Conservation (phyloP, 208 protist species). For the Balamuthia mandrillaris region DNA sequence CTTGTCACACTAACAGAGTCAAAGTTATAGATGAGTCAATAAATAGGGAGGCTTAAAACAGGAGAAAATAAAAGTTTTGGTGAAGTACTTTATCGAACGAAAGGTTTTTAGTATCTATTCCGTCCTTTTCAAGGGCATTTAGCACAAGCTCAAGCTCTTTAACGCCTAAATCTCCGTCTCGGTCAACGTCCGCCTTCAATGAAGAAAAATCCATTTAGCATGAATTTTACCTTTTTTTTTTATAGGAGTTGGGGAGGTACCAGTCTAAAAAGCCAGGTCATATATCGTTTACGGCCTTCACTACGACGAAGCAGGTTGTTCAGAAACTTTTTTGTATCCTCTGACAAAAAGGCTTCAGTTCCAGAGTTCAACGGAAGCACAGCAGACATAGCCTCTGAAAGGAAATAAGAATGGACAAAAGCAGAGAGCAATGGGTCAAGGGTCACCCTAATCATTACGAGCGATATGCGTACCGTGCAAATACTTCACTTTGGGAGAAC, state of each 20-base stretch:
- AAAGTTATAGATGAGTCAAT: neutral
- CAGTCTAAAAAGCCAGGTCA: conserved; percentile 5
- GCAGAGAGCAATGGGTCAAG: too few relatives aligned
- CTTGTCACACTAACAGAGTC: neutral
- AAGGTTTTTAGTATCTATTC: neutral
- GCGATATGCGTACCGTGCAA: neutral
- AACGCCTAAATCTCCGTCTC: conserved; percentile 8
- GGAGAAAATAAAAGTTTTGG: neutral
- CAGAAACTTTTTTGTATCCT: conserved; percentile 6
- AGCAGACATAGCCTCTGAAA: too few relatives aligned
- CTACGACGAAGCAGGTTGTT: conserved; percentile 9
- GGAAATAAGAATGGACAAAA: too few relatives aligned
- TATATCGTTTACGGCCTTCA: conserved; percentile 12
- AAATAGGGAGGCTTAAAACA: too few relatives aligned
- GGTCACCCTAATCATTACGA: too few relatives aligned
- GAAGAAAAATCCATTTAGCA: neutral
- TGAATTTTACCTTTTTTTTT: too few relatives aligned
- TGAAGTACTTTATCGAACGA: conserved; percentile 1
- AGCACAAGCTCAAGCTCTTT: conserved; percentile 22
- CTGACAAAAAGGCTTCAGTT: neutral
- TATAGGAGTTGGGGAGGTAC: too few relatives aligned
- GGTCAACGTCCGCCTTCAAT: conserved; percentile 11
- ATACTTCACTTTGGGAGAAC: neutral
- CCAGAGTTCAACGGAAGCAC: too few relatives aligned
- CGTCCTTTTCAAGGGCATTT: conserved; percentile 20